Evolutionary conservation across 257 asterid species (phyloP).

Genomic region (Fraxinus anomala): DNA sequence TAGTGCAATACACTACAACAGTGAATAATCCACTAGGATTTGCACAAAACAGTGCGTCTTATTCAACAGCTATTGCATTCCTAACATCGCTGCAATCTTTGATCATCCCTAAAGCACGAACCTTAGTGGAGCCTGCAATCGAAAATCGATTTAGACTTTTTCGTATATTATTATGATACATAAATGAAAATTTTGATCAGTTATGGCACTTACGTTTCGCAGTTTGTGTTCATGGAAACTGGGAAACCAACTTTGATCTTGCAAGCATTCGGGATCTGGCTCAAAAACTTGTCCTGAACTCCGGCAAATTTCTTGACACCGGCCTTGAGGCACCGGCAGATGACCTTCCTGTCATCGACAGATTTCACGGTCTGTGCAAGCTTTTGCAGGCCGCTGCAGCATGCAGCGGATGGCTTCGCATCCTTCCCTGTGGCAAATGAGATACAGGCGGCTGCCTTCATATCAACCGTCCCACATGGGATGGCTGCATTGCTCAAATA

Average conservation of each 20-base stretch:
- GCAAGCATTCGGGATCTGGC: constrained; percentile 55
- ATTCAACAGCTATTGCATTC: constrained; percentile 33
- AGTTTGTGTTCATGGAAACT: constrained; percentile 55
- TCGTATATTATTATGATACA: not conserved
- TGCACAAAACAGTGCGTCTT: constrained; percentile 32
- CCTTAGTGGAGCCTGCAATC: constrained; percentile 52
- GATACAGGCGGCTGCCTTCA: constrained; percentile 51
- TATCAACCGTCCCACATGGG: constrained; percentile 44
- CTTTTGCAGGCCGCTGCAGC: constrained; percentile 53
- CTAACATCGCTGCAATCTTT: constrained; percentile 25
- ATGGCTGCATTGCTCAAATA: constrained; percentile 45
- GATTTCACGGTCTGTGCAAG: constrained; percentile 44
- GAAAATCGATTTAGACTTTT: not conserved
- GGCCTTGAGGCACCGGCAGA: constrained; percentile 63
- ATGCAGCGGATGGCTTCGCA: constrained; percentile 33
- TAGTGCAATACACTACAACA: not conserved
- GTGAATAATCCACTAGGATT: constrained; percentile 15
- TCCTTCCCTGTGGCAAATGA: constrained; percentile 46
- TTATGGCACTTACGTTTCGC: constrained; percentile 47
- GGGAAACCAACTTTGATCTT: constrained; percentile 61
- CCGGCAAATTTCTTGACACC: constrained; percentile 51
- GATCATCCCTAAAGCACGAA: constrained; percentile 22
- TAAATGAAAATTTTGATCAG: not conserved
- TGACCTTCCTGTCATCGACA: constrained; percentile 55
- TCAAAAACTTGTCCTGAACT: constrained; percentile 57